Evolutionary conservation across 306 rosid species (phyloP).

Genomic region (Carpinus fangiana): DNA sequence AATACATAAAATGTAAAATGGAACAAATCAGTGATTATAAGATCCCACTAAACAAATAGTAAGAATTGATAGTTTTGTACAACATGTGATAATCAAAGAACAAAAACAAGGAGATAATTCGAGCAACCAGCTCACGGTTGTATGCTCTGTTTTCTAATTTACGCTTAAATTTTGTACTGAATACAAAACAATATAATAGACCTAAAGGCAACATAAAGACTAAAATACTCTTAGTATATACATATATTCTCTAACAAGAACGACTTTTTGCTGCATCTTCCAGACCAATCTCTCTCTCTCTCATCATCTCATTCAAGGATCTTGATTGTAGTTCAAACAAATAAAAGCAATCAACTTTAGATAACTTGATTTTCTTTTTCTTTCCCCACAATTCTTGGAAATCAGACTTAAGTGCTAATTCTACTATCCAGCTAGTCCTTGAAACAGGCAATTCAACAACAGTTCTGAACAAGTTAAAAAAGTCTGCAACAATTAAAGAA

Average conservation of each 20-base stretch:
- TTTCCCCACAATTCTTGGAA: background rate
- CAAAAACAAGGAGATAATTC: too few relatives aligned
- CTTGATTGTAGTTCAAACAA: background rate
- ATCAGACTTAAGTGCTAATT: background rate
- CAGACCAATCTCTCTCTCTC: background rate
- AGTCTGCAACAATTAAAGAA: background rate
- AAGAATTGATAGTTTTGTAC: background rate
- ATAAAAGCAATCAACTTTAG: background rate
- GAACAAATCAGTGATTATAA: background rate
- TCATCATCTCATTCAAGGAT: background rate
- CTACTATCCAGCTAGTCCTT: background rate
- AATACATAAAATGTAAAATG: background rate
- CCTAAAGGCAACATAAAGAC: too few relatives aligned
- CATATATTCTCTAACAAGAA: background rate
- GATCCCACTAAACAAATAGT: background rate
- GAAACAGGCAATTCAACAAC: conserved; percentile 7
- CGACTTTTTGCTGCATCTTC: background rate
- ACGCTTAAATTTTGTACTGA: too few relatives aligned
- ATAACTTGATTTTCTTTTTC: background rate
- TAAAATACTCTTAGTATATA: background rate
- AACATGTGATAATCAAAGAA: too few relatives aligned
- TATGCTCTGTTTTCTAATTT: too few relatives aligned
- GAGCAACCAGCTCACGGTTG: too few relatives aligned
- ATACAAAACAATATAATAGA: too few relatives aligned
- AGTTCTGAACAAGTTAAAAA: background rate